Conservation (phyloP, 805 yeast species). For the Myxozyma udenii region DNA sequence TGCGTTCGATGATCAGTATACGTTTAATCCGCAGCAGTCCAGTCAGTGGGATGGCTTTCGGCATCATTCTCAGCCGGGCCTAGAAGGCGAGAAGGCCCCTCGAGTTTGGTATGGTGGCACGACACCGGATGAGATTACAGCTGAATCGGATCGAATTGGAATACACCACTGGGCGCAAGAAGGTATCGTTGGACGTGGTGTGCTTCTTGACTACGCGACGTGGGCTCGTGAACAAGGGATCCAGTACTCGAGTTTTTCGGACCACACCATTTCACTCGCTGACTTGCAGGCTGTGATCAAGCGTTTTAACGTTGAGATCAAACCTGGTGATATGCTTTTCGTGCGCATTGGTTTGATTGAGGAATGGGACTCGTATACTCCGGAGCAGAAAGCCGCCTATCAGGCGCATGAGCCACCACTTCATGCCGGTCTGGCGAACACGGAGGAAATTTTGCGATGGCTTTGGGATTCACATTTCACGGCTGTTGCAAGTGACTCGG, state of each 20-base stretch:
- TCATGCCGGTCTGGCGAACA: constrained; percentile 31
- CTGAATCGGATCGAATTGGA: constrained; percentile 22
- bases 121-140: constrained; percentile 24
- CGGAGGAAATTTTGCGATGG: constrained; percentile 32
- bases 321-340: constrained; percentile 34
- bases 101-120: constrained; percentile 28
- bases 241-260: constrained; percentile 26
- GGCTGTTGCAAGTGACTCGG: constrained; percentile 34
- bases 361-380: constrained; percentile 31
- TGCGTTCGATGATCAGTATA: constrained; percentile 31
- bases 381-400: constrained; percentile 27
- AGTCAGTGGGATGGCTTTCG: constrained; percentile 36
- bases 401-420: constrained; percentile 4
- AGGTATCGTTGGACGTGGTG: constrained; percentile 36
- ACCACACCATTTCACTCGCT: constrained; percentile 25
- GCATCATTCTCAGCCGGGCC: constrained; percentile 32
- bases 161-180: constrained; percentile 33
- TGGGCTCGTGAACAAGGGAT: constrained; percentile 32
- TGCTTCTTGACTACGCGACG: constrained; percentile 33
- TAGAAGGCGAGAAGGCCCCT: constrained; percentile 8
- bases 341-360: constrained; percentile 33
- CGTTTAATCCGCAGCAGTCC: constrained; percentile 33
- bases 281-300: constrained; percentile 26
- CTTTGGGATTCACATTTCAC: constrained; percentile 35
- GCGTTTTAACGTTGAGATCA: constrained; percentile 20